Conservation (phyloP, 306 rosid genomes). For the Fragaria vesca region DNA sequence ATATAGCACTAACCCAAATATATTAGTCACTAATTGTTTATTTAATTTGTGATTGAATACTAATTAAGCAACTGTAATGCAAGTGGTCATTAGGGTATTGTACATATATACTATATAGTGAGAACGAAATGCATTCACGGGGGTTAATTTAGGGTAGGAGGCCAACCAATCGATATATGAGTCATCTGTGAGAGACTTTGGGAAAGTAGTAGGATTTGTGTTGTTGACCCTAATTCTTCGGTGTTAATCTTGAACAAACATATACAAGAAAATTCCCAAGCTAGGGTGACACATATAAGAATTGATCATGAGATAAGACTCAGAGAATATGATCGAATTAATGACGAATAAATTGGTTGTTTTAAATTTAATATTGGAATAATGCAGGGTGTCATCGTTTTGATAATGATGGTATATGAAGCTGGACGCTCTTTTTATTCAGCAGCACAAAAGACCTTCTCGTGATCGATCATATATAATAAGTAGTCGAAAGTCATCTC, state of each 20-base stretch:
- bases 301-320: not conserved
- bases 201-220: not conserved
- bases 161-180: not conserved
- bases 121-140: not conserved
- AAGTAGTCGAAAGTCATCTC: not conserved
- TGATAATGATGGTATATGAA: not conserved
- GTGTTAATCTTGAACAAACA: not conserved
- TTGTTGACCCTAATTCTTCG: slow-evolving; percentile 3
- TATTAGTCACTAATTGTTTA: not conserved
- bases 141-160: not conserved
- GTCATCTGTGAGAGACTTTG: not conserved
- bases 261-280: not conserved
- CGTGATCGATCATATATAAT: not conserved
- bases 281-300: not conserved
- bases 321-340: not conserved
- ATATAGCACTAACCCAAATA: not conserved
- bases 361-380: not conserved
- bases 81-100: not conserved
- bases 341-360: not conserved
- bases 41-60: not conserved
- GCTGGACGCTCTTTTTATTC: not conserved
- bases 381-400: not conserved
- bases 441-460: not conserved
- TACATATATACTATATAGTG: too few relatives aligned
- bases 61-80: not conserved